phyloP scores from a whole-genome alignment of 768 basidiomycete genomes.

The Melanogaster broomeanus region DNA sequence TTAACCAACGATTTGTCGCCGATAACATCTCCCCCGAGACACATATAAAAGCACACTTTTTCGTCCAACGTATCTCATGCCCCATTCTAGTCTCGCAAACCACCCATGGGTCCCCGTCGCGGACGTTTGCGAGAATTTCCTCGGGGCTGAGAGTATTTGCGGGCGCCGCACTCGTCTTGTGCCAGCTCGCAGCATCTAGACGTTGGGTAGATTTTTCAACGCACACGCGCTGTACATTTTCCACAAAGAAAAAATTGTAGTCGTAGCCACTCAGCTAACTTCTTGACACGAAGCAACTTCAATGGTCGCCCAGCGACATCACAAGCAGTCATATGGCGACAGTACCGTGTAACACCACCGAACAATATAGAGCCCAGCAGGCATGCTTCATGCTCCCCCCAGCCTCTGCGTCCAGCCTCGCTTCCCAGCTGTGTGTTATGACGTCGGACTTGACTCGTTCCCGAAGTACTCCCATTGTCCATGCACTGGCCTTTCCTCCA shows the following conservation, averaged over 20 bases:
- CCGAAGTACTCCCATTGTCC: conserved; percentile 91
- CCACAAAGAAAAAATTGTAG: neutral
- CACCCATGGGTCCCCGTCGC: neutral
- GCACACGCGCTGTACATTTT: conserved; percentile 7
- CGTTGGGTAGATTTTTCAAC: neutral
- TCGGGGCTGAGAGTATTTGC: conserved; percentile 22
- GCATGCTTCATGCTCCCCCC: neutral
- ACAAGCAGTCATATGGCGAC: neutral
- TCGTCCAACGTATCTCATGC: neutral
- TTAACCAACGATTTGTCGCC: neutral
- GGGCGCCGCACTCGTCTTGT: neutral
- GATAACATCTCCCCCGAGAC: neutral
- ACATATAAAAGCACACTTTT: neutral
- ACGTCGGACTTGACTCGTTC: conserved; percentile 47
- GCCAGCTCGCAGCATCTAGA: neutral
- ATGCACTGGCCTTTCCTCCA: conserved; percentile 76
- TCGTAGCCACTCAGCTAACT: neutral
- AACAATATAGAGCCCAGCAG: neutral
- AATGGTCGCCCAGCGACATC: neutral
- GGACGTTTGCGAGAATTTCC: conserved; percentile 28
- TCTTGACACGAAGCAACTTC: neutral
- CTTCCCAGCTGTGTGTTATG: conserved; percentile 15
- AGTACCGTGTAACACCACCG: neutral
- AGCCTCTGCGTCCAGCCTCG: neutral
- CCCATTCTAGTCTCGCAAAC: conserved; percentile 27